phyloP scores from a whole-genome alignment of 257 asterid genomes.

The Misopates orontium region DNA sequence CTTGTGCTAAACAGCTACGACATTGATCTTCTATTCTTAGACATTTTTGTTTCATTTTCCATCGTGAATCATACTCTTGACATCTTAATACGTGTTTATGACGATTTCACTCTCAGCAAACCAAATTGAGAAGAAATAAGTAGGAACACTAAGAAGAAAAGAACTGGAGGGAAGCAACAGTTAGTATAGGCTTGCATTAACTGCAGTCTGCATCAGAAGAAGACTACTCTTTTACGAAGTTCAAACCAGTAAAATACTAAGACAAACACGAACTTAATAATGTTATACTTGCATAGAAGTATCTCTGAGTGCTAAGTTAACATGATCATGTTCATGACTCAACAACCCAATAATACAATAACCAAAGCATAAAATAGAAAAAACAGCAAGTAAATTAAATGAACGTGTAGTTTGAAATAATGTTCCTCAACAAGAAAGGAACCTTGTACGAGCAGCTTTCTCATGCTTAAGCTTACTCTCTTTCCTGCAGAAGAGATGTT shows the following conservation, averaged over 20 bases:
- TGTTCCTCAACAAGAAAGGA: not conserved
- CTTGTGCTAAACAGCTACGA: no score
- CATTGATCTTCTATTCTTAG: no score
- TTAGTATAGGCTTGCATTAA: not conserved
- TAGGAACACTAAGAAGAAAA: not conserved
- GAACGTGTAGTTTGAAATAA: not conserved
- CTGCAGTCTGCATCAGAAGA: slow-evolving; percentile 4
- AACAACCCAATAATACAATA: not conserved
- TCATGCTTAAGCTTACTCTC: not conserved
- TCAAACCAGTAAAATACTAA: not conserved
- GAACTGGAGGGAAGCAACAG: not conserved
- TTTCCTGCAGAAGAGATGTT: slow-evolving; percentile 11
- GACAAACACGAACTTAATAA: not conserved
- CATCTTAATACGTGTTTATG: no score
- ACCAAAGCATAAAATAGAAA: not conserved
- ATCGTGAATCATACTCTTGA: no score
- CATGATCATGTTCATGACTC: not conserved
- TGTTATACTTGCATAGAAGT: not conserved
- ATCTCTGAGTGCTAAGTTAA: not conserved
- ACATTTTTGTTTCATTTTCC: no score
- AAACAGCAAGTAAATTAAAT: not conserved
- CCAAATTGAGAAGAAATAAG: not conserved
- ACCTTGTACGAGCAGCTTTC: slow-evolving; percentile 7
- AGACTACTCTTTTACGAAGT: not conserved
- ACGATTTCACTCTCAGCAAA: not conserved